Evolutionary conservation across 441 rosid species (phyloP).

Genomic region (Metrosideros polymorpha): DNA sequence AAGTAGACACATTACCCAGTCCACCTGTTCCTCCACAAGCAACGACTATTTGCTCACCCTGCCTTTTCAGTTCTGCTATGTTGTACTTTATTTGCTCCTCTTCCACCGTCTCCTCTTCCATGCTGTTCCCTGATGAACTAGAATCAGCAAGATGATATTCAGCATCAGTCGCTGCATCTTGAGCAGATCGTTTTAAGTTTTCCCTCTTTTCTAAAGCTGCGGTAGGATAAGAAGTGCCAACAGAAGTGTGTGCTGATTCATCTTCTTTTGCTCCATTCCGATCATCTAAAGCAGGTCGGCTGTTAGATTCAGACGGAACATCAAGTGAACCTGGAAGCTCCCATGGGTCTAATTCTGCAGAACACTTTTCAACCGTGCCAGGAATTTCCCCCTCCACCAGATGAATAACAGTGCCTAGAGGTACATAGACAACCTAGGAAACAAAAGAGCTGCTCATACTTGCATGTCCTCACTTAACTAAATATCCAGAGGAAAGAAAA

Average conservation of each 20-base stretch:
- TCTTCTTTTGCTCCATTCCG: constrained; percentile 8
- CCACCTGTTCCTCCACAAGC: constrained; percentile 86
- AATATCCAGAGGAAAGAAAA: background rate
- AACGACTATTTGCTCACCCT: constrained; percentile 52
- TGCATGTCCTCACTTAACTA: background rate
- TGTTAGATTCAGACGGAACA: constrained; percentile 14
- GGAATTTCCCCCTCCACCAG: constrained; percentile 64
- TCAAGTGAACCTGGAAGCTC: constrained; percentile 71
- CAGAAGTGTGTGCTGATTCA: constrained; percentile 1
- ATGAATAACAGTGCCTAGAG: constrained; percentile 84
- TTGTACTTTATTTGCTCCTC: constrained; percentile 35
- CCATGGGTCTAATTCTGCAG: constrained; percentile 69
- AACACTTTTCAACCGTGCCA: constrained; percentile 17
- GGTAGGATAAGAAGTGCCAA: background rate
- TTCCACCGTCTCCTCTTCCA: background rate
- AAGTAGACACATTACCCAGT: constrained; percentile 40
- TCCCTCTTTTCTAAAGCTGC: background rate
- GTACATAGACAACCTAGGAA: constrained; percentile 60
- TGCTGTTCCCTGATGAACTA: background rate
- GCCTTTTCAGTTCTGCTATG: constrained; percentile 58
- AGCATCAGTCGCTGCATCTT: background rate
- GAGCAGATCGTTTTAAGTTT: constrained; percentile 5
- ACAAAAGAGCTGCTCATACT: background rate
- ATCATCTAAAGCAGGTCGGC: constrained; percentile 7
- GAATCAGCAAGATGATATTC: background rate